Evolutionary conservation across 306 rosid genomes (phyloP).

Genomic region (Fagus crenata): DNA sequence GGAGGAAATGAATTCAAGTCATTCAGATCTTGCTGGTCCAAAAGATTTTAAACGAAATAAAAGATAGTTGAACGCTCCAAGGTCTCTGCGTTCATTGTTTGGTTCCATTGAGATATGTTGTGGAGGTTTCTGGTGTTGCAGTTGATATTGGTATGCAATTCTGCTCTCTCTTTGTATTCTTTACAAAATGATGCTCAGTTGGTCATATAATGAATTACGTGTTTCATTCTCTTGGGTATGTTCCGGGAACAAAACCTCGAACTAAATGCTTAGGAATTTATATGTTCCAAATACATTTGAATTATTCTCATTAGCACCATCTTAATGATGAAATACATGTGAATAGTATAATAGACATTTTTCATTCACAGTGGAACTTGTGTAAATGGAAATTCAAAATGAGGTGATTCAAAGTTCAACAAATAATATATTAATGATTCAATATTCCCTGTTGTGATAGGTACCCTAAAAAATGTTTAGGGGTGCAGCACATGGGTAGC

Average conservation of each 20-base stretch:
- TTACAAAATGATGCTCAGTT: not conserved
- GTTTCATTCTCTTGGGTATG: not conserved
- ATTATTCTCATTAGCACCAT: not conserved
- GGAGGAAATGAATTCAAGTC: slow-evolving; percentile 64
- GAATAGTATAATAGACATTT: not conserved
- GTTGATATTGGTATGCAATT: not conserved
- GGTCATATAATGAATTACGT: not conserved
- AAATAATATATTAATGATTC: not conserved
- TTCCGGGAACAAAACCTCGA: not conserved
- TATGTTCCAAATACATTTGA: not conserved
- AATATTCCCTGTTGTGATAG: not conserved
- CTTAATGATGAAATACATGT: not conserved
- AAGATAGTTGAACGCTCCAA: slow-evolving; percentile 27
- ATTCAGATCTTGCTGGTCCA: slow-evolving; percentile 51
- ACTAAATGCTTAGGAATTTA: not conserved
- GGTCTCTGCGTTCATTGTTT: not conserved
- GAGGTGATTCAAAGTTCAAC: not conserved
- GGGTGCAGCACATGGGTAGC: not conserved
- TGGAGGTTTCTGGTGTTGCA: not conserved
- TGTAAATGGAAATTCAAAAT: not conserved
- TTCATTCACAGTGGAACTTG: not conserved
- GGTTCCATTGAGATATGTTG: not conserved
- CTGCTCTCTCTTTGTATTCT: not conserved
- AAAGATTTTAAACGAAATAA: slow-evolving; percentile 49
- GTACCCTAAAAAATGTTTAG: not conserved